Conservation (phyloP, 2,329 filamentous ascomycete species). For the Sarocladium oryzae region DNA sequence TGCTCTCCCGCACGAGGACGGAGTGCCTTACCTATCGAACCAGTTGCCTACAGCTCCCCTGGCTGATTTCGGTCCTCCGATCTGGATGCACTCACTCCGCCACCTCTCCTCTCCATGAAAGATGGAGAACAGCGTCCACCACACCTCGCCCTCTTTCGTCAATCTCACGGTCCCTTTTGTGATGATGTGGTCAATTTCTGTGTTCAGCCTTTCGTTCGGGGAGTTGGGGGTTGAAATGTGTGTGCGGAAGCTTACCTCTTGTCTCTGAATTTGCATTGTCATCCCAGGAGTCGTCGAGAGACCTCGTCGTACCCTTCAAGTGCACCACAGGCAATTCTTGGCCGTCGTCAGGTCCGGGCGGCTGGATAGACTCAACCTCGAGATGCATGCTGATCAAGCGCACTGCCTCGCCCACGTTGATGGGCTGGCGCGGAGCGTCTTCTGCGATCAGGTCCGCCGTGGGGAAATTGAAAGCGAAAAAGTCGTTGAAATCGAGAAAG, state of each 20-base stretch:
- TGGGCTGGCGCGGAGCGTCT: conserved; percentile 41
- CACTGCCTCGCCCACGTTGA: conserved; percentile 60
- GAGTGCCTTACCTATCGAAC: conserved; percentile 61
- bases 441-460: conserved; percentile 30
- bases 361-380: conserved; percentile 52
- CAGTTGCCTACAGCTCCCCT: conserved; percentile 68
- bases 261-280: conserved; percentile 62
- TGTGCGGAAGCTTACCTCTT: conserved; percentile 47
- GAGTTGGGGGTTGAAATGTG: too few species aligned
- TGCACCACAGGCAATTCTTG: conserved; percentile 57
- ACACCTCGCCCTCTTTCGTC: conserved; percentile 63
- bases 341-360: conserved; percentile 51
- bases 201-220: neutral
- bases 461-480: conserved; percentile 67
- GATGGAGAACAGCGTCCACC: conserved; percentile 66
- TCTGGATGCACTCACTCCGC: conserved; percentile 70
- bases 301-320: conserved; percentile 57
- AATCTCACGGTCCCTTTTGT: conserved; percentile 52
- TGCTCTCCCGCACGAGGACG: neutral
- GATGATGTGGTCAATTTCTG: neutral
- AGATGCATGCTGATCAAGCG: conserved; percentile 65
- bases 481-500: conserved; percentile 62
- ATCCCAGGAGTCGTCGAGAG: conserved; percentile 59
- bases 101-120: conserved; percentile 61
- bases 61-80: conserved; percentile 59